Base-by-base conservation (phyloP, 192 early-diverging fungal species). In the Piromyces sp. region DNA sequence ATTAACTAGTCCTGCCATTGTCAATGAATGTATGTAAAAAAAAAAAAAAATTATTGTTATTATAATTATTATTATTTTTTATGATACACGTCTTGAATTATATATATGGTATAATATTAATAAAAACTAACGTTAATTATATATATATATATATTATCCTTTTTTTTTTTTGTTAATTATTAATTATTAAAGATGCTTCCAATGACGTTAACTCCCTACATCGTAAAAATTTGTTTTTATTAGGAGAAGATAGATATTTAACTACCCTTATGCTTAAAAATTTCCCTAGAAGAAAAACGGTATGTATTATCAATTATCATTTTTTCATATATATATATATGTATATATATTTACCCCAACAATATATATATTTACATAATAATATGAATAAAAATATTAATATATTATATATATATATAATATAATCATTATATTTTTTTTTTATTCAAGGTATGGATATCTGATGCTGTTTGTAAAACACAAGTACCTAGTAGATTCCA, bases 401-500 rank as follows among this genome's bases (percentile, higher is more conserved):
- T n/a, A n/a, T n/a, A n/a, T n/a, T n/a, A n/a, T n/a, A n/a, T n/a
- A n/a, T n/a, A n/a, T n/a, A n/a, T n/a, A n/a, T n/a, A n/a, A n/a
- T n/a, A n/a, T n/a, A n/a, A n/a, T n/a, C n/a, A n/a, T n/a, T n/a
- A n/a, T n/a, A n/a, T n/a, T n/a, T n/a, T n/a, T n/a, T n/a, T n/a
- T n/a, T n/a, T n/a, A n/a, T n/a, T n/a, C n/a, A 26, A 68, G 51
- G 51, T 68, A 26, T 68, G 51, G 51, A 19, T 68, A n/a, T 26
- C 51, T 0, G 22, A 19, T 68, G 51, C 51, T n/a, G 26, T 68
- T 68, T 68, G 51, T 68, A 68, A 17, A 68, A 94, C 94, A 4
- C 89, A 94, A 7, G 95, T 96, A 79, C 98, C 98, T 6, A 97
- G 97, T 84, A 91, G 91, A 83, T 97, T 96, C 92, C 87, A 90